A percentile compares a stretch with the other conserved stretches of the same genome.
These are phyloP conservation scores for Penicillium roqueforti DNA, from an alignment of 495 filamentous ascomycete genomes.

Conservation along the genomic window DNA sequence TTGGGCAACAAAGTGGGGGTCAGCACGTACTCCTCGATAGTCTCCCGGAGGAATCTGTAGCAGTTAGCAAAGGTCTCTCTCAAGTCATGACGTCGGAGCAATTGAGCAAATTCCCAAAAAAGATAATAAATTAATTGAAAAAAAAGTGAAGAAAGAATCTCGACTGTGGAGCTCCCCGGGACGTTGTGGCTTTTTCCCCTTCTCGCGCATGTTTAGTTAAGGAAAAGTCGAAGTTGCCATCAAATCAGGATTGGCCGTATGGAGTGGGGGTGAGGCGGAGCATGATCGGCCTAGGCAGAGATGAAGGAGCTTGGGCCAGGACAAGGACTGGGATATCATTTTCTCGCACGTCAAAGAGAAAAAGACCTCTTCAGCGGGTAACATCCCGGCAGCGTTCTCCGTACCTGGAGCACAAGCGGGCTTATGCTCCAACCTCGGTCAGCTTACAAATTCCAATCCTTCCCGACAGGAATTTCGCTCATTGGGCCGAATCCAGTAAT, in stretches of 20 bases:
- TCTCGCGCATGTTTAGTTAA: constrained; percentile 7
- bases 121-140: constrained; percentile 9
- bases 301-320: constrained; percentile 38
- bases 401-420: constrained; percentile 30
- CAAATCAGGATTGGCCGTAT: constrained; percentile 12
- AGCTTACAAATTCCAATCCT: constrained; percentile 28
- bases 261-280: constrained; percentile 26
- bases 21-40: constrained; percentile 60
- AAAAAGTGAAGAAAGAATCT: constrained; percentile 12
- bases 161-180: constrained; percentile 22
- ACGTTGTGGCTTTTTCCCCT: constrained; percentile 11
- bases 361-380: constrained; percentile 13
- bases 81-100: constrained; percentile 22
- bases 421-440: constrained; percentile 31
- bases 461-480: constrained; percentile 33
- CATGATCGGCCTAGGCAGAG: constrained; percentile 29
- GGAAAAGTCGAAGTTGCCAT: constrained; percentile 12
- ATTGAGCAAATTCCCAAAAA: constrained; percentile 8
- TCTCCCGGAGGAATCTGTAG: constrained; percentile 69
- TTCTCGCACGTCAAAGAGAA: constrained; percentile 8
- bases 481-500: constrained; percentile 31
- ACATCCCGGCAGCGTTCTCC: constrained; percentile 10
- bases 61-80: constrained; percentile 24
- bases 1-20: constrained; percentile 66
- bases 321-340: constrained; percentile 16